Evolutionary conservation across 768 basidiomycete species (phyloP), one percentile per base, ranked within the genome.

Genomic region (Dacryopinax spathularia): DNA sequence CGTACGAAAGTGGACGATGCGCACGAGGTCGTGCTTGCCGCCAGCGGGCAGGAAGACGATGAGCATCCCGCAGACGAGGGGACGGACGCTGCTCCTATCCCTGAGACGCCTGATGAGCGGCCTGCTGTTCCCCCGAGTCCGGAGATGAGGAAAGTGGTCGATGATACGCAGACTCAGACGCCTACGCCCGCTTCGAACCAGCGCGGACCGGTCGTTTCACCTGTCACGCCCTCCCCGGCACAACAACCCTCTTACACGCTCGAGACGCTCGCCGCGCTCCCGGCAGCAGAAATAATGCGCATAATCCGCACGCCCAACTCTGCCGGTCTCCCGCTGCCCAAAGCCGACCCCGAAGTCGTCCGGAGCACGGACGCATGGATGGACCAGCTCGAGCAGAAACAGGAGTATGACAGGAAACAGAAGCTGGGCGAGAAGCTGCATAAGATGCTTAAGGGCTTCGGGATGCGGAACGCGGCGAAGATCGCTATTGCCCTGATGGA

Each of bases 381-480:
- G 60, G 83, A 89, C 70, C 74, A 78, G 25, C 69, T 88, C 27
- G 68, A 79, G 59, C 82, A 81, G 33, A 83, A 84, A 70, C 77
- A 81, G 10, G 68, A 77, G 35, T 80, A 80, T 44, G 72, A 75
- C 60, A 85, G 88, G 77, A 92, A 94, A 73, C 91, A 94, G 72
- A 77, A 81, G 66, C 72, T 95, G 22, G 87, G 88, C 39, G 87
- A 89, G 69, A 89, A 89, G 73, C 74, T 91, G 81, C 88, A 68
- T 74, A 77, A 79, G 64, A 73, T 79, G 25, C 74, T 84, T 71
- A 92, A 91, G 73, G 82, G 85, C 9, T 85, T 87, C 69, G 89
- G 91, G 27, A 80, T 96, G 70, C 92, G 89, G 71, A 80, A 81
- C 44, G 87, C 89, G 64, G 88, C 90, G 60, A 92, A 92, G 72